Evolutionary conservation across 208 protist genomes (phyloP).

Genomic region (Leishmania tarentolae): DNA sequence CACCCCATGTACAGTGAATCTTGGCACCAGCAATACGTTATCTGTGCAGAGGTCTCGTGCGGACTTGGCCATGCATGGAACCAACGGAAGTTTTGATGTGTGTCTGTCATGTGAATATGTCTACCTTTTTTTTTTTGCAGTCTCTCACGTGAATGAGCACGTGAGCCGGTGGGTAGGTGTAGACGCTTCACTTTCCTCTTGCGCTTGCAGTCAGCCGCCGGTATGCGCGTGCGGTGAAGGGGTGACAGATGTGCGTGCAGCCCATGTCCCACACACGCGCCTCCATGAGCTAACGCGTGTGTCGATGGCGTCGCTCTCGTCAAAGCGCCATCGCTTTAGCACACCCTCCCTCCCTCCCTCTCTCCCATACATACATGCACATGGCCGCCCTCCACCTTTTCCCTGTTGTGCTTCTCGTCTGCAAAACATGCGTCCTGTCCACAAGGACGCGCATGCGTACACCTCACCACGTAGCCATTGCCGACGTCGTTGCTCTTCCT

Average conservation of each 20-base stretch:
- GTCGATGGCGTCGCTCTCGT: neutral
- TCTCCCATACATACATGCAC: too few relatives aligned
- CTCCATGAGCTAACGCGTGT: neutral
- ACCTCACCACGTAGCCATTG: too few relatives aligned
- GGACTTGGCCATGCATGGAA: neutral
- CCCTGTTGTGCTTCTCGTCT: too few relatives aligned
- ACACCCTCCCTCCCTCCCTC: too few relatives aligned
- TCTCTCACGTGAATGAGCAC: neutral
- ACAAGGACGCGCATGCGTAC: too few relatives aligned
- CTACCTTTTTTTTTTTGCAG: too few relatives aligned
- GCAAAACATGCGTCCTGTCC: too few relatives aligned
- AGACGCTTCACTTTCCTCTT: neutral
- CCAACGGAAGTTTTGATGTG: neutral
- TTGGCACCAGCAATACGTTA: neutral
- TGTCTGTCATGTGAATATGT: neutral
- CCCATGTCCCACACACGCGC: neutral
- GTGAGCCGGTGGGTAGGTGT: neutral
- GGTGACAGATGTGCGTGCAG: neutral
- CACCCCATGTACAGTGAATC: neutral
- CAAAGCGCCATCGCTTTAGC: neutral
- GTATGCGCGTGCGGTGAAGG: neutral
- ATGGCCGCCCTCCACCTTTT: too few relatives aligned
- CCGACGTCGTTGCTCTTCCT: too few relatives aligned
- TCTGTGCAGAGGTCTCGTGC: neutral
- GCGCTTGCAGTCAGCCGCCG: neutral